These are phyloP conservation scores for Aspergillus japonicus DNA, from an alignment of 2,329 filamentous ascomycete genomes.

Conservation along the genomic window DNA sequence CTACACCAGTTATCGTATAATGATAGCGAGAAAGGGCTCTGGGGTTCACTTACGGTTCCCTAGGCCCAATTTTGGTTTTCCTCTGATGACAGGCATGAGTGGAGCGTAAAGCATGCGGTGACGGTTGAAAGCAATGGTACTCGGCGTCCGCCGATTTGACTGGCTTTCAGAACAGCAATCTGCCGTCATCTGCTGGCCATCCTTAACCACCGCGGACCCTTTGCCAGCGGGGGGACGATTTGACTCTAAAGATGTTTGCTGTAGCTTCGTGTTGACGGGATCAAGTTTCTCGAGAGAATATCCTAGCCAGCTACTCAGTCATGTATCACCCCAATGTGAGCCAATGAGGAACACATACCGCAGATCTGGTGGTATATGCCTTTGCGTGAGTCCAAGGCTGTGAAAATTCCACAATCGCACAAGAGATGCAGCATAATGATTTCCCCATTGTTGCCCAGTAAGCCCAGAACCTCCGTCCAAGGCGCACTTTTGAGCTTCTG, in stretches of 20 bases:
- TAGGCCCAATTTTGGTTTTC: constrained; percentile 69
- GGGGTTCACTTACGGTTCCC: constrained; percentile 68
- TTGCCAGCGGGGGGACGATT: not conserved
- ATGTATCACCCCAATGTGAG: constrained; percentile 5
- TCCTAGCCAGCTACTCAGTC: constrained; percentile 22
- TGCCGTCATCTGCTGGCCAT: not conserved
- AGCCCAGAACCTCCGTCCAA: constrained; percentile 72
- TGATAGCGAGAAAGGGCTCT: constrained; percentile 31
- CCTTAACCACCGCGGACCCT: not conserved
- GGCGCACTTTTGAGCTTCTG: constrained; percentile 64
- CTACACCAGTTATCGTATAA: constrained; percentile 44
- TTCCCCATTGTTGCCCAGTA: constrained; percentile 75
- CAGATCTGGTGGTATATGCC: constrained; percentile 76
- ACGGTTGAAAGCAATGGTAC: constrained; percentile 72
- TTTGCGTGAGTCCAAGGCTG: constrained; percentile 57
- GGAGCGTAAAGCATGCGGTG: constrained; percentile 84
- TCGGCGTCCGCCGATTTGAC: constrained; percentile 30
- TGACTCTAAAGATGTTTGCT: not conserved
- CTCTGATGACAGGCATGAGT: constrained; percentile 66
- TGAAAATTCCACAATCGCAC: constrained; percentile 74
- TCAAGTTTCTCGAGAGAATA: constrained; percentile 32
- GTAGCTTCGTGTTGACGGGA: constrained; percentile 17
- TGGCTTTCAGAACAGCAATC: not conserved
- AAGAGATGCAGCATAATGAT: constrained; percentile 75
- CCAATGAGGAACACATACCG: constrained; percentile 51